Evolutionary conservation across 2,329 filamentous ascomycete genomes (phyloP).

Genomic region (Diaporthe caulivora): DNA sequence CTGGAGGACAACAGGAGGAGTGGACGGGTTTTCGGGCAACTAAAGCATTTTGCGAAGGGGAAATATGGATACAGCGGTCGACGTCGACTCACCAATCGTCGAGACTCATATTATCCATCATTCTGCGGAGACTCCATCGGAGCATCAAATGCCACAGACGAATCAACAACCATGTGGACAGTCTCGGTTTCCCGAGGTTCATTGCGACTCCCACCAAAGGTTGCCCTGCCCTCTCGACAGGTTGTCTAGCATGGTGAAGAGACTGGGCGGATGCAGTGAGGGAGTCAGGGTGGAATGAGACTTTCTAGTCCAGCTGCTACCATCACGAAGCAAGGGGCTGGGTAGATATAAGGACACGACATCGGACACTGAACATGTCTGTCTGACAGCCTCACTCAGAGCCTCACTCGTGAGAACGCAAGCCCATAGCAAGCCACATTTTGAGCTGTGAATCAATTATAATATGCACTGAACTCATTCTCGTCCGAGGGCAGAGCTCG

Average conservation of each 20-base stretch:
- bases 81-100: background rate
- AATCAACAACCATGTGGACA: too few species aligned
- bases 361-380: background rate
- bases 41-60: background rate
- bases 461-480: background rate
- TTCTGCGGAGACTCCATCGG: too few species aligned
- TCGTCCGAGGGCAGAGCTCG: background rate
- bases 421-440: background rate
- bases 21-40: background rate
- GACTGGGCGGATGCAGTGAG: background rate
- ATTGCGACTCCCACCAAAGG: background rate
- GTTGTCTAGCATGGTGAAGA: too few species aligned
- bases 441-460: background rate
- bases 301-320: fast-evolving
- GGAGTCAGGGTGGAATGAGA: background rate
- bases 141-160: background rate
- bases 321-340: fast-evolving
- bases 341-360: background rate
- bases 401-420: too few species aligned
- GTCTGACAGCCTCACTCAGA: background rate
- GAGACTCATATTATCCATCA: background rate
- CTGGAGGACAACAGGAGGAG: background rate
- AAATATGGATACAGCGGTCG: too few species aligned
- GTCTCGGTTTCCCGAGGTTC: background rate
- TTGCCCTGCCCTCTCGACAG: background rate